These are phyloP conservation scores for Fusarium humuli DNA, from an alignment of 2,329 filamentous ascomycete genomes.

Conservation along the genomic window DNA sequence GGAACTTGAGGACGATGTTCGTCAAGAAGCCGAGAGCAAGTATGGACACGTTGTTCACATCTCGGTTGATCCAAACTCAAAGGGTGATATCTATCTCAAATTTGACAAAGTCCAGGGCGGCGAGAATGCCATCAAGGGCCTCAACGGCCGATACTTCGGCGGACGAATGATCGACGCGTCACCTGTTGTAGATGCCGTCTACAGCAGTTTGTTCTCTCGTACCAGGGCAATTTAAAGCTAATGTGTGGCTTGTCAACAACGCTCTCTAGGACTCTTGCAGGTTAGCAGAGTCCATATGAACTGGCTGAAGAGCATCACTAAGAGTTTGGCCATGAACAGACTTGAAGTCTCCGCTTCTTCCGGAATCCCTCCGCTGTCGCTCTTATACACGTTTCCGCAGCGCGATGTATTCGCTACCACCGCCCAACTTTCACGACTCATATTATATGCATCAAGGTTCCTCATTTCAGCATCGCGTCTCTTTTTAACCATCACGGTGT, in stretches of 20 bases:
- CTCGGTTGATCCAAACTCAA: constrained; percentile 89
- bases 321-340: constrained; percentile 46
- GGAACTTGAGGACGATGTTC: constrained; percentile 93
- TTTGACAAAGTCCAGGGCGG: constrained; percentile 96
- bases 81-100: constrained; percentile 98
- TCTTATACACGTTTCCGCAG: constrained; percentile 4
- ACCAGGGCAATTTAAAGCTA: constrained; percentile 82
- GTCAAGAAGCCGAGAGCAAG: constrained; percentile 90
- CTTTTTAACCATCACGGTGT: constrained; percentile 46
- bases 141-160: constrained; percentile 97
- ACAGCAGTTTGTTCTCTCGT: constrained; percentile 94
- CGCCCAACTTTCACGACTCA: constrained; percentile 25
- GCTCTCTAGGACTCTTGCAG: constrained; percentile 62
- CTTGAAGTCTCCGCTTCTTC: constrained; percentile 44
- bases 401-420: constrained; percentile 16
- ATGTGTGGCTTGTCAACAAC: constrained; percentile 59
- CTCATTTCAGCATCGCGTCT: constrained; percentile 28
- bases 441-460: constrained; percentile 39
- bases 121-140: constrained; percentile 96
- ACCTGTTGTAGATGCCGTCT: constrained; percentile 97
- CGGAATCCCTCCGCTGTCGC: constrained; percentile 21
- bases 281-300: constrained; percentile 50
- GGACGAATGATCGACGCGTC: constrained; percentile 92
- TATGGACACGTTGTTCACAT: constrained; percentile 99
- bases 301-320: constrained; percentile 44